Conservation (phyloP, 345 rosid genomes). For the Melaleuca quinquenervia region DNA sequence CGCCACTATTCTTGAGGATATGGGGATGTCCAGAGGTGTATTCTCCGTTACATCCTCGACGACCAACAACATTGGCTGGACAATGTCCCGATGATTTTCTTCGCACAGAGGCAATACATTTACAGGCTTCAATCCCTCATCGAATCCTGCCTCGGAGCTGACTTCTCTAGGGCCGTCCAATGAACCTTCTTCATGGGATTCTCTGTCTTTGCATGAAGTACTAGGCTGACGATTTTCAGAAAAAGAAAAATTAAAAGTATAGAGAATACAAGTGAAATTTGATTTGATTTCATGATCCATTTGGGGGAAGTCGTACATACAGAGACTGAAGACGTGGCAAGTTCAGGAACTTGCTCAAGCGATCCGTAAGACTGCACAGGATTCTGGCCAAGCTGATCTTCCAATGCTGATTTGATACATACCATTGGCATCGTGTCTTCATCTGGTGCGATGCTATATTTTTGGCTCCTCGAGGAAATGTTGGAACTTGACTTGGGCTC, state of each 20-base stretch:
- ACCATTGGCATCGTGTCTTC: background rate
- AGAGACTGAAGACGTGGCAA: background rate
- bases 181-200: background rate
- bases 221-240: background rate
- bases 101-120: background rate
- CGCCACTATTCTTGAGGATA: conserved; percentile 26
- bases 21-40: conserved; percentile 19
- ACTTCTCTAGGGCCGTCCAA: background rate
- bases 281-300: background rate
- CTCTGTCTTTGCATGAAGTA: background rate
- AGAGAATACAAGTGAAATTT: background rate
- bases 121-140: background rate
- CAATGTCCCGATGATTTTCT: background rate
- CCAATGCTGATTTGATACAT: conserved; percentile 7
- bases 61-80: background rate
- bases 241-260: background rate
- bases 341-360: conserved; percentile 8
- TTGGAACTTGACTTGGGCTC: background rate
- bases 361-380: conserved; percentile 5
- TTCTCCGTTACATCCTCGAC: conserved; percentile 67
- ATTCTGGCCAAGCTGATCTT: conserved; percentile 2
- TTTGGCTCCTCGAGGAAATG: background rate
- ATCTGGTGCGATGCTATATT: background rate
- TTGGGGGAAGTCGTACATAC: conserved; percentile 22
- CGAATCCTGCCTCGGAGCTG: background rate